These are phyloP conservation scores for Mucor indicus DNA, from an alignment of 371 early-diverging fungal species.

Conservation along the genomic window DNA sequence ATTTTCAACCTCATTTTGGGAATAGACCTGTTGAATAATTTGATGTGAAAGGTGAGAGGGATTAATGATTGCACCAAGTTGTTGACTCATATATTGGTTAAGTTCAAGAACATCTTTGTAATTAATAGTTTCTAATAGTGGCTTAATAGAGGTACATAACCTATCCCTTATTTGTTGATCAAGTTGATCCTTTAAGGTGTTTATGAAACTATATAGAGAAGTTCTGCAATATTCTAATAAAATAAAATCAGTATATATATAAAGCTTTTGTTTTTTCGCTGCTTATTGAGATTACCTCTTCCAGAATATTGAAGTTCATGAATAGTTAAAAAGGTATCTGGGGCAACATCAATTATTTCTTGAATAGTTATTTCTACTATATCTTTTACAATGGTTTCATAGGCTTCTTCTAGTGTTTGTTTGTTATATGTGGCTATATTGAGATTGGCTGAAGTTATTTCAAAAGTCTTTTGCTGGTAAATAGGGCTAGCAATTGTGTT, in stretches of 20 bases:
- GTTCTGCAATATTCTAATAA: slow-evolving; percentile 17
- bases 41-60: slow-evolving; percentile 18
- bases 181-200: slow-evolving; percentile 22
- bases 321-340: slow-evolving; percentile 19
- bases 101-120: slow-evolving; percentile 1
- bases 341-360: slow-evolving; percentile 12
- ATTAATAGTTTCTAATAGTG: slow-evolving; percentile 23
- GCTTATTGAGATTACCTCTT: slow-evolving; percentile 4
- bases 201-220: slow-evolving; percentile 17
- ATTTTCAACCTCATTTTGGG: background rate
- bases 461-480: no score
- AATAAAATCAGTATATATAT: background rate
- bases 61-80: slow-evolving; percentile 24
- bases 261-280: background rate
- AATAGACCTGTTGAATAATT: slow-evolving; percentile 15
- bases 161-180: slow-evolving; percentile 18
- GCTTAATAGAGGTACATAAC: slow-evolving; percentile 25
- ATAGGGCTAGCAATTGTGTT: no score
- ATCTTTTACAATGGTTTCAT: slow-evolving; percentile 2
- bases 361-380: slow-evolving; percentile 4
- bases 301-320: slow-evolving; percentile 19
- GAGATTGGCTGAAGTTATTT: no score
- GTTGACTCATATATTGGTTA: slow-evolving; percentile 24
- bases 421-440: no score
- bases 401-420: slow-evolving; percentile 4